phyloP scores from a whole-genome alignment of 345 rosid genomes.

The Aquilaria yunnanensis region DNA sequence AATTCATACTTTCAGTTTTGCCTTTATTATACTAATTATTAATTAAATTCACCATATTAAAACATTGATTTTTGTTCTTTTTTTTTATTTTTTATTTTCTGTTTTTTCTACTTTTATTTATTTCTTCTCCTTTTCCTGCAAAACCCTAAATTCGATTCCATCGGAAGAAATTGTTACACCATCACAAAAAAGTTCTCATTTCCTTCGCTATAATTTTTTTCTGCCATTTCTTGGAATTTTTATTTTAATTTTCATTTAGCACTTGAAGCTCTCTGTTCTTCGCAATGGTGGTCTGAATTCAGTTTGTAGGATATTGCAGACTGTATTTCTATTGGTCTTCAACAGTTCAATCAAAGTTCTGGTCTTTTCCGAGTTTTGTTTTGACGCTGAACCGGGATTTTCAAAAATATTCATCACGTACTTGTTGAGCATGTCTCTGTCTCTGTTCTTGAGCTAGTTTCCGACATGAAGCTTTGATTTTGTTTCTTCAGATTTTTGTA shows the following conservation, averaged over 20 bases:
- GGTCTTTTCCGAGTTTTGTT: background rate
- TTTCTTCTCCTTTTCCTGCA: slow-evolving; percentile 36
- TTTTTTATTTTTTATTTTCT: slow-evolving; percentile 13
- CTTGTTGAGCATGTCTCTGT: slow-evolving; percentile 1
- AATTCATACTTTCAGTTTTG: slow-evolving; percentile 68
- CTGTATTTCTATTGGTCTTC: slow-evolving; percentile 18
- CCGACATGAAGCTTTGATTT: slow-evolving; percentile 2
- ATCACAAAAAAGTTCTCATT: slow-evolving; percentile 16
- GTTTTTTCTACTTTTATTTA: slow-evolving; percentile 37
- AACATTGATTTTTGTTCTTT: slow-evolving; percentile 18
- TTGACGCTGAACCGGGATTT: slow-evolving; percentile 5
- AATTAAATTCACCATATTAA: slow-evolving; percentile 44
- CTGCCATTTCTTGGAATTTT: slow-evolving; percentile 17
- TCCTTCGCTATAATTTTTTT: slow-evolving; percentile 30
- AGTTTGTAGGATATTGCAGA: background rate
- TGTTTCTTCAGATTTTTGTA: background rate
- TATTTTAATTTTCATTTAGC: slow-evolving; percentile 11
- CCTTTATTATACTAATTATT: slow-evolving; percentile 53
- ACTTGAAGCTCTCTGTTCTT: slow-evolving; percentile 43
- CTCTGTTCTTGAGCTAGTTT: slow-evolving; percentile 21
- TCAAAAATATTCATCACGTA: slow-evolving; percentile 3
- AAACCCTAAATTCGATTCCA: slow-evolving; percentile 73
- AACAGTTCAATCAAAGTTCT: slow-evolving; percentile 14
- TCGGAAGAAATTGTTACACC: slow-evolving; percentile 36
- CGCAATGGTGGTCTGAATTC: slow-evolving; percentile 32